phyloP scores from a whole-genome alignment of 331 rosid genomes.

The Malus hybrid region DNA sequence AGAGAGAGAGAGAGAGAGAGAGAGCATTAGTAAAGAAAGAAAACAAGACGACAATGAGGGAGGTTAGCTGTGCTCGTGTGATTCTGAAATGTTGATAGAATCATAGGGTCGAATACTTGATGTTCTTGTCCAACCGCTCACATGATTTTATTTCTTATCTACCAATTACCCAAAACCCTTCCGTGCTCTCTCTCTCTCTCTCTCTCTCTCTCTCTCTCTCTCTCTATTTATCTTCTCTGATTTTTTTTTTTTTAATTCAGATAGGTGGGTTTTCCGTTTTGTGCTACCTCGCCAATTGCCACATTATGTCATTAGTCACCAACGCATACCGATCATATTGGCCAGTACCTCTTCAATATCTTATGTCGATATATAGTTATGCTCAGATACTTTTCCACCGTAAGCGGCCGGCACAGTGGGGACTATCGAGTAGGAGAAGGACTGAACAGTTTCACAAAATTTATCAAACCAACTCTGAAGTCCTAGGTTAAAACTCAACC shows the following conservation, averaged over 20 bases:
- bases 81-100: constrained; percentile 21
- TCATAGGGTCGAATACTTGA: background rate
- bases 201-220: no score
- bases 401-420: no score
- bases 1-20: no score
- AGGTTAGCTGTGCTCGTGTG: constrained; percentile 34
- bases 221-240: background rate
- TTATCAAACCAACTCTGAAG: no score
- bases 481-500: no score
- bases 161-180: background rate
- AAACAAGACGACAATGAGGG: background rate
- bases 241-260: background rate
- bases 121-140: background rate
- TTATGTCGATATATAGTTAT: background rate
- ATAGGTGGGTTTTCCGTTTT: background rate
- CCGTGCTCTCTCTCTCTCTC: no score
- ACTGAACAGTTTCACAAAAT: no score
- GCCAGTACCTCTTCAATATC: background rate
- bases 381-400: no score
- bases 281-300: background rate
- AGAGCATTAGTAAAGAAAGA: background rate
- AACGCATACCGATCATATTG: no score
- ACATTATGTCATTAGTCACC: no score
- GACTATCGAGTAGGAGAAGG: no score
- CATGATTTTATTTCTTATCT: background rate